phyloP scores from a whole-genome alignment of 1,139 yeast genomes.

The Candida albicans region DNA sequence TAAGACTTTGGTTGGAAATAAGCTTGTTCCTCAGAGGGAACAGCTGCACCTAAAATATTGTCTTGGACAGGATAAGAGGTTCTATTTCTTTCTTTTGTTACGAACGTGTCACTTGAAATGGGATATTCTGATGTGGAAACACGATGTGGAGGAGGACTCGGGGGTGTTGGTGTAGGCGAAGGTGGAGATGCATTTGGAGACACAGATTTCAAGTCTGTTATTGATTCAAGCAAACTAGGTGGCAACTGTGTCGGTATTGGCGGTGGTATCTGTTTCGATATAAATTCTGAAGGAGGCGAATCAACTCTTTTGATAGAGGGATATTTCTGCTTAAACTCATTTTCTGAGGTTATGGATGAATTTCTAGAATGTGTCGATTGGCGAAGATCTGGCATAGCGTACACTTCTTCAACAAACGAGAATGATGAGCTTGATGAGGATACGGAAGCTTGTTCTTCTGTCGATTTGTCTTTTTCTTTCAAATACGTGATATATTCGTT shows the following conservation, averaged over 20 bases:
- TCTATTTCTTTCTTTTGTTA: not conserved
- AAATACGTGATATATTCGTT: constrained; percentile 43
- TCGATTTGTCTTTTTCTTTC: constrained; percentile 28
- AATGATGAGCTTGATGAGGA: constrained; percentile 3
- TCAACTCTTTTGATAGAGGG: constrained; percentile 1
- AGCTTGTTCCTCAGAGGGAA: not conserved
- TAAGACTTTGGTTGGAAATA: constrained; percentile 1
- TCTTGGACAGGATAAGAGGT: constrained; percentile 4
- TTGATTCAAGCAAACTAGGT: constrained; percentile 1
- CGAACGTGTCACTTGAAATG: not conserved
- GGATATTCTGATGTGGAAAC: not conserved
- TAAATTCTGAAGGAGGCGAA: not conserved
- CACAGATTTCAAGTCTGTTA: not conserved
- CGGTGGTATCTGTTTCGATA: constrained; percentile 6
- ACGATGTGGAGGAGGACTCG: not conserved
- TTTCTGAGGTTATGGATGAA: constrained; percentile 1
- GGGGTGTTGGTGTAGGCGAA: not conserved
- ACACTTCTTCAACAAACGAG: constrained; percentile 2
- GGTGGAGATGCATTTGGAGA: constrained; percentile 7
- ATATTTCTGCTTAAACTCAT: constrained; percentile 5
- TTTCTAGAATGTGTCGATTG: not conserved
- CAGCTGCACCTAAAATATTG: not conserved
- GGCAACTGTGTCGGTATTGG: constrained; percentile 8
- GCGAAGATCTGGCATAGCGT: constrained; percentile 3
- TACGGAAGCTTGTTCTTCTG: not conserved